A percentile compares a stretch with the other conserved stretches of the same genome.
Evolutionary conservation across 2,329 filamentous ascomycete species (phyloP).

Genomic region (Cladorrhinum sp.): DNA sequence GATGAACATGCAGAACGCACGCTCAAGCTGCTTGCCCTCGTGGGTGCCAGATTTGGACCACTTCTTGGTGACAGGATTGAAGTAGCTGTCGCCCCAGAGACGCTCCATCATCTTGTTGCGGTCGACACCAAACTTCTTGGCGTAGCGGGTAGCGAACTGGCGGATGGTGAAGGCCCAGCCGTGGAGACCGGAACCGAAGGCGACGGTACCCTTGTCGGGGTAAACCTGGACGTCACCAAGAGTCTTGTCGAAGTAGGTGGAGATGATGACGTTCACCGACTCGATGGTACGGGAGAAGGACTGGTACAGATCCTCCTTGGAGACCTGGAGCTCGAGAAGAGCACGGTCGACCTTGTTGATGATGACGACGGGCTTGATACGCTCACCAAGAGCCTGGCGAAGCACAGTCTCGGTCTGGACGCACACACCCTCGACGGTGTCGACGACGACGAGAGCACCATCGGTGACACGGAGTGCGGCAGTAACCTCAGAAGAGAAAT

Average conservation of each 20-base stretch:
- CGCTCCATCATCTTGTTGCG: conserved; percentile 99
- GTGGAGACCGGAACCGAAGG: conserved; percentile 99
- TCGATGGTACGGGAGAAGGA: conserved; percentile 99
- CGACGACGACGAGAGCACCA: conserved; percentile 98
- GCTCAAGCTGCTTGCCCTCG: conserved; percentile 88
- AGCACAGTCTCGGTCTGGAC: conserved; percentile 99
- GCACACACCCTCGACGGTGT: conserved; percentile 99
- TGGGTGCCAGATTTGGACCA: conserved; percentile 85
- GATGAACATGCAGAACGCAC: conserved; percentile 99
- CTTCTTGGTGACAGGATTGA: conserved; percentile 99
- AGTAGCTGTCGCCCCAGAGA: conserved; percentile 99
- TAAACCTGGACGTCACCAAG: conserved; percentile 99
- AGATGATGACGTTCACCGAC: conserved; percentile 99
- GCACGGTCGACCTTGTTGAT: conserved; percentile 99
- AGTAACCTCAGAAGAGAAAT: conserved; percentile 99
- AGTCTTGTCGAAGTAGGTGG: conserved; percentile 95
- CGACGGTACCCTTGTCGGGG: conserved; percentile 95
- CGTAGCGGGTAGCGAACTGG: conserved; percentile 92
- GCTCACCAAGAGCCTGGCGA: conserved; percentile 97
- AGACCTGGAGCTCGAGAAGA: conserved; percentile 96
- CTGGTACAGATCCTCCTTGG: conserved; percentile 99
- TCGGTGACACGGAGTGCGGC: conserved; percentile 99
- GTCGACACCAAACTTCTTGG: conserved; percentile 99
- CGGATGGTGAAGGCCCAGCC: conserved; percentile 99
- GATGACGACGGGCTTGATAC: conserved; percentile 99